Base-by-base conservation (phyloP, 108 stramenopile species). In the Mediolabrus comicus region DNA sequence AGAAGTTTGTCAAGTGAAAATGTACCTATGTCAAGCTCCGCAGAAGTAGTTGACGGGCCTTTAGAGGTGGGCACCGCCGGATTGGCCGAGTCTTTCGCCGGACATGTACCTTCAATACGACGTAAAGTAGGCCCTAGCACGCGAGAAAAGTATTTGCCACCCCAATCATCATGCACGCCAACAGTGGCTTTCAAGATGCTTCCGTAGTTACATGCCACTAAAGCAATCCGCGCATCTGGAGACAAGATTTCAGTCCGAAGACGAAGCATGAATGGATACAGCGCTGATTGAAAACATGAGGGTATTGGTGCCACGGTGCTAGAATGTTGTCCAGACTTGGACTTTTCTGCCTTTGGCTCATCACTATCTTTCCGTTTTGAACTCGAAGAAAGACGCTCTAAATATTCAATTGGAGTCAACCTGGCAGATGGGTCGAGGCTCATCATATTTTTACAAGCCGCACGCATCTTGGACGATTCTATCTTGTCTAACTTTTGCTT, bases 191-290 rank as follows among this genome's bases (percentile, higher is more conserved):
- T 72, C 43, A 97, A 52, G 27, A 96, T 69, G n/a, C 62, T 56
- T 0, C 80, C 87, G 66, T 97, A 98, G 41, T 74, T 65, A 14
- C 83, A 71, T n/a, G 92, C 91, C 8, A 92, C 81, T 43, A 96
- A 72, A 16, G 88, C 90, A 26, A 98, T 82, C 29, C 96, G 76
- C 16, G 90, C 92, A 83, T 99, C 98, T 12, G 98, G 97, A 3
- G 89, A 85, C 16, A 77, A 31, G 8, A 67, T 87, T 62, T 86
- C 75, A 25, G 49, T 43, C 36, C 83, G 53, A 13, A 91, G 49
- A 26, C 86, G 70, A 17, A 64, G 35, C 52, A 92, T 79, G 30
- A 95, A 72, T 17, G 89, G 86, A 59, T 76, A 83, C 4, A 93
- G 62, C 32, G 81, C 76, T 6, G 53, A 33, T 34, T 72, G 65